phyloP scores from a whole-genome alignment of 2,329 filamentous ascomycete genomes.

The Talaromyces marneffei region DNA sequence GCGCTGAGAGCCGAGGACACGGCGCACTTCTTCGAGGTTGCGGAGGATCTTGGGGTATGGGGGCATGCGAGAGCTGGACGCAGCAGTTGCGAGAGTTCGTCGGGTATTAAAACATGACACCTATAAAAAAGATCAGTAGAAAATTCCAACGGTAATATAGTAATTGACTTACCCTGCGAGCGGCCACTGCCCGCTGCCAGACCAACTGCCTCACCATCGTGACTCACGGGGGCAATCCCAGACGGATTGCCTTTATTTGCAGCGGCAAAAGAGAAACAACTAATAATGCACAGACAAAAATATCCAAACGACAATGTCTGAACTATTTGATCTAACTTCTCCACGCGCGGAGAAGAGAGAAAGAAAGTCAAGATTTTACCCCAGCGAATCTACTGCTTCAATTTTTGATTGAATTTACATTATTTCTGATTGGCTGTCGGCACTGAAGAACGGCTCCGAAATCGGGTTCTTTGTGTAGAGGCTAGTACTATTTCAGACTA shows the following conservation, averaged over 20 bases:
- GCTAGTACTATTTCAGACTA: neutral
- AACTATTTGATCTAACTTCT: neutral
- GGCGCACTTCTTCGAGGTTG: conserved; percentile 68
- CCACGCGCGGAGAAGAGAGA: neutral
- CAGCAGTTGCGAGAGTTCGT: conserved; percentile 35
- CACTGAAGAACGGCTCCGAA: conserved; percentile 1
- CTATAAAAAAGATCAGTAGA: neutral
- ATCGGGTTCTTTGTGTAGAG: neutral
- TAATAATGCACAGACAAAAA: neutral
- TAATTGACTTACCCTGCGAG: conserved; percentile 29
- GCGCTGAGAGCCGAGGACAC: conserved; percentile 59
- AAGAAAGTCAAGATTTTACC: conserved; percentile 5
- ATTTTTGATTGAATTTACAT: conserved; percentile 9
- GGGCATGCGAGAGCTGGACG: conserved; percentile 55
- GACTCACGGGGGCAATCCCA: conserved; percentile 2
- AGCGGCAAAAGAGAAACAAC: neutral
- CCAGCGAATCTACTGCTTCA: conserved; percentile 6
- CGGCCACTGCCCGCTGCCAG: conserved; percentile 34
- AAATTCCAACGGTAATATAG: no score
- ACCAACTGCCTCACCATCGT: conserved; percentile 37
- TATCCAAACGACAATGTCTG: neutral
- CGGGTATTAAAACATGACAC: conserved; percentile 16
- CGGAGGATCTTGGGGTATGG: conserved; percentile 77
- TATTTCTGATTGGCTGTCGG: conserved; percentile 11
- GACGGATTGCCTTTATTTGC: neutral